Evolutionary conservation across 306 rosid species (phyloP).

Genomic region (Leucaena leucocephala): DNA sequence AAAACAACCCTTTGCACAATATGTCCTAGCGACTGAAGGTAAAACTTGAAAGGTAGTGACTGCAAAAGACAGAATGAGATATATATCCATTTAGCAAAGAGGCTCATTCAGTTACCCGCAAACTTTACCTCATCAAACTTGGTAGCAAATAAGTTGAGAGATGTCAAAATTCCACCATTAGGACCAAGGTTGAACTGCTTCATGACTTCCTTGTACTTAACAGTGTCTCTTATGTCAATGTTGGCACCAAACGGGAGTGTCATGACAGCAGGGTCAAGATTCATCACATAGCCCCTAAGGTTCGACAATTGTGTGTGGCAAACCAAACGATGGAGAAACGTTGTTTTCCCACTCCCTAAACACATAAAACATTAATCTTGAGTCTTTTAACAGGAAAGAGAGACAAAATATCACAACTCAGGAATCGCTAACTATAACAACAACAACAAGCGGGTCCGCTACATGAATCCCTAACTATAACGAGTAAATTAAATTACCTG

Average conservation of each 20-base stretch:
- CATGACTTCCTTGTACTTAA: slow-evolving; percentile 92
- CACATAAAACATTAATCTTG: slow-evolving; percentile 31
- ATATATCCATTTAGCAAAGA: neutral
- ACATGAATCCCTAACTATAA: neutral
- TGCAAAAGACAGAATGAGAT: slow-evolving; percentile 5
- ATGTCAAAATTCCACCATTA: slow-evolving; percentile 92
- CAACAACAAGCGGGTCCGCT: no score
- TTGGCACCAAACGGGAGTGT: slow-evolving; percentile 80
- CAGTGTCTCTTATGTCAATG: slow-evolving; percentile 93
- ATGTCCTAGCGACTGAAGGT: neutral
- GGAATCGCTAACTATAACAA: neutral
- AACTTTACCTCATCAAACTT: slow-evolving; percentile 87
- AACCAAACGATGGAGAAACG: slow-evolving; percentile 80
- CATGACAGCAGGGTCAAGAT: slow-evolving; percentile 94
- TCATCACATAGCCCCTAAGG: slow-evolving; percentile 75
- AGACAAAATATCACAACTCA: neutral
- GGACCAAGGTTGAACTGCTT: slow-evolving; percentile 97
- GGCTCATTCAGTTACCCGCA: neutral
- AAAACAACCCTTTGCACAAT: neutral
- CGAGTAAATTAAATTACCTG: slow-evolving; percentile 52
- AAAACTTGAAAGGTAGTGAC: neutral
- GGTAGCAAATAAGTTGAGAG: slow-evolving; percentile 93
- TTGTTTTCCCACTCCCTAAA: slow-evolving; percentile 91
- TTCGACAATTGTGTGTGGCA: slow-evolving; percentile 60
- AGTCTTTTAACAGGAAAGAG: neutral